These are phyloP conservation scores for Aspergillus wentii DNA, from an alignment of 495 filamentous ascomycete species.

Conservation along the genomic window DNA sequence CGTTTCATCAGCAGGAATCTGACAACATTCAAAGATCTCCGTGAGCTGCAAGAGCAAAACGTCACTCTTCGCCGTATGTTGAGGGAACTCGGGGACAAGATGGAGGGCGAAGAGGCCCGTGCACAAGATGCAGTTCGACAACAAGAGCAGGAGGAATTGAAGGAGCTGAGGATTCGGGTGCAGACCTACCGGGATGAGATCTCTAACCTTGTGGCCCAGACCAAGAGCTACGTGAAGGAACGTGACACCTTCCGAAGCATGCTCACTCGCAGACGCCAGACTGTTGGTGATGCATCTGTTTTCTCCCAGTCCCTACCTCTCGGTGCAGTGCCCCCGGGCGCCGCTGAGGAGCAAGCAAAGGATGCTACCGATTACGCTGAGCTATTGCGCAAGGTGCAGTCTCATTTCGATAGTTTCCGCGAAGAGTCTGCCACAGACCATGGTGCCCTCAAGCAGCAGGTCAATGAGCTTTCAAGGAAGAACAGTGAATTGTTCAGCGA, in stretches of 20 bases:
- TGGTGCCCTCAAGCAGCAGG: slow-evolving; percentile 76
- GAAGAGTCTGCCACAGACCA: slow-evolving; percentile 77
- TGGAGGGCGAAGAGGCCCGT: slow-evolving; percentile 85
- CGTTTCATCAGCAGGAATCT: slow-evolving; percentile 81
- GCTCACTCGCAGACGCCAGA: slow-evolving; percentile 69
- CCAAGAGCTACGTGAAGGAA: slow-evolving; percentile 90
- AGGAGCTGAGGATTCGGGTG: slow-evolving; percentile 59
- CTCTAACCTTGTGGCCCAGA: slow-evolving; percentile 67
- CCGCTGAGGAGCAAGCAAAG: slow-evolving; percentile 32
- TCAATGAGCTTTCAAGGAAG: slow-evolving; percentile 73
- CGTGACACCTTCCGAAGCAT: slow-evolving; percentile 96
- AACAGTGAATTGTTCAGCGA: slow-evolving; percentile 79
- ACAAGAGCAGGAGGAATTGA: slow-evolving; percentile 67
- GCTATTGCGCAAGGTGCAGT: slow-evolving; percentile 76
- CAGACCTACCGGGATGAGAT: slow-evolving; percentile 68
- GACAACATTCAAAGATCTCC: slow-evolving; percentile 75
- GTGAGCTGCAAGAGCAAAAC: slow-evolving; percentile 86
- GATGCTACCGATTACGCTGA: slow-evolving; percentile 59
- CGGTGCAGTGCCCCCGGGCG: slow-evolving; percentile 37
- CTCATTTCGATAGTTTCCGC: slow-evolving; percentile 84
- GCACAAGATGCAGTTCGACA: slow-evolving; percentile 63
- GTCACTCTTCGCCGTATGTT: slow-evolving; percentile 73
- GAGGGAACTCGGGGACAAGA: slow-evolving; percentile 75
- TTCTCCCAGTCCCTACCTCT: slow-evolving; percentile 61
- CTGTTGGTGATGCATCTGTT: slow-evolving; percentile 53